Evolutionary conservation across 257 asterid species (phyloP), one percentile per base, ranked within the genome.

Genomic region (Jasminum sambac): DNA sequence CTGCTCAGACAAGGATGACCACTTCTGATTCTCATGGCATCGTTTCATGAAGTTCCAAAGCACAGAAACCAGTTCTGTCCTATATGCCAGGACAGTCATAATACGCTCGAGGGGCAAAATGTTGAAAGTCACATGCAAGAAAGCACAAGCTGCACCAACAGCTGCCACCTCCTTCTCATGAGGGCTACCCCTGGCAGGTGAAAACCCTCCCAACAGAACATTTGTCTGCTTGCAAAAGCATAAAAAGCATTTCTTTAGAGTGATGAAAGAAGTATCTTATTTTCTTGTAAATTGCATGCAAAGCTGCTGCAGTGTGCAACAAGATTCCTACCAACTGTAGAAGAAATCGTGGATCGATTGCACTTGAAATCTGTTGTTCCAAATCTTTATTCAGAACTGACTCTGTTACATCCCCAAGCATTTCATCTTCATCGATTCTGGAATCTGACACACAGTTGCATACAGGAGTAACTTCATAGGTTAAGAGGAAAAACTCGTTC

Each of bases 41-140:
- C 87, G 76, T 79, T 88, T 95, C 89, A 95, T 88, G 73, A 95
- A 87, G 81, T 79, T 82, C 99, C 99, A 95, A 37, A 95, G 84
- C 64, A 79, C 81, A 64, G 92, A 89, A 79, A 91, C 96, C 63
- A 95, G 83, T 76, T 85, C 99, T 44, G 98, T 89, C 85, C 99
- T 84, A 83, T 86, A 95, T 34, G 99, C 99, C 69, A 95, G 80
- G 38, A 84, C 88, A 41, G 99, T 95, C 95, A 95, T 91, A 70
- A 87, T 83, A 62, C 95, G 86, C 78, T 91, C 98, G 14, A 84
- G 88, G 75, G 96, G 97, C 64, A 91, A 84, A 77, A 88, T 74
- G 76, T 89, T 89, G 88, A 89, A 90, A 39, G 87, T 83, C 70
- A 79, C 90, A 43, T 91, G 92, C 66, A 95, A 81, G 77, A 95